Base-by-base conservation (phyloP, 2,329 filamentous ascomycete species). In the Paramyrothecium sp. region DNA sequence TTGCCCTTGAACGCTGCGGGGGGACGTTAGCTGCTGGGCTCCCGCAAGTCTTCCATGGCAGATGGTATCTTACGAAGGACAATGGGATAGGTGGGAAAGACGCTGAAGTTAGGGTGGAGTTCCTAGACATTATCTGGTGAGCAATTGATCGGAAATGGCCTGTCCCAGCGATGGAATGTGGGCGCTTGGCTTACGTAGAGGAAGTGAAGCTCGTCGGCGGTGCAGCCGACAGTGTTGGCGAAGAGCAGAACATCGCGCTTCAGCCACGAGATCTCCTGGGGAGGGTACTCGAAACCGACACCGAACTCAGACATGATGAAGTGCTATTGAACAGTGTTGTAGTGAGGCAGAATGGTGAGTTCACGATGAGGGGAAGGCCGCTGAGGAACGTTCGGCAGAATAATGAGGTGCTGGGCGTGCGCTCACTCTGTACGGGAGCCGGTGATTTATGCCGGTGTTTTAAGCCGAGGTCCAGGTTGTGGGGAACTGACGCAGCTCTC, bases 231-330 rank as follows among this genome's bases (percentile, higher is more conserved):
- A 77, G 89, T 94, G 75, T 89, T 89, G 65, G 93, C 92, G 73
- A 97, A 97, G 60, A 98, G 87, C 60, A 97, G 81, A 38, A 88
- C 86, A 80, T 97, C 93, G 63, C 93, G 87, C 83, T 93, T 92
- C 67, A 91, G 75, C 93, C 92, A 97, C 66, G 88, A 84, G 12
- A 96, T 91, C 69, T 89, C 84, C 68, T 85, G 79, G 51, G 84
- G 75, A 57, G 91, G 91, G 73, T 90, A 96, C 75, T 95, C 85
- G 75, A 93, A 92, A 67, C 92, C 91, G 70, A 80, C 84, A 64
- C 85, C 85, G 58, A 81, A 82, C 52, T 75, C 76, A 66, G 78
- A 73, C 71, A 73, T 73, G 55, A 47, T 65, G 57, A 26, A 26
- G n/a, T 47, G 41, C 16, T n/a, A 21, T 26, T 17, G 23, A 5